phyloP scores from a whole-genome alignment of 2,329 filamentous ascomycete genomes.

The Cercospora beticola region DNA sequence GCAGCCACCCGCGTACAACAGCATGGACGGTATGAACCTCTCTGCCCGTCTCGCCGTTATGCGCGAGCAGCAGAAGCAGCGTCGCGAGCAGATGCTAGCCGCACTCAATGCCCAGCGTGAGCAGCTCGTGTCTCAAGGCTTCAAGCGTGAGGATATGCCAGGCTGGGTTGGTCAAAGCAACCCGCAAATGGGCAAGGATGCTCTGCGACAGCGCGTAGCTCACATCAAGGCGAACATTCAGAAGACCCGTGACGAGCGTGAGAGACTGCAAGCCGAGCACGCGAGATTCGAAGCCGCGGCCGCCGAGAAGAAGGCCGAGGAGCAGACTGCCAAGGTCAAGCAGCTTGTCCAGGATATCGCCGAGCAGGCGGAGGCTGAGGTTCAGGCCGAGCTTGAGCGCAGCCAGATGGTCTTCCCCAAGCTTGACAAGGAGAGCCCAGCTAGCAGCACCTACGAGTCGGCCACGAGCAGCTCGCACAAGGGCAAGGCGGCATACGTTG shows the following conservation, averaged over 20 bases:
- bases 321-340: conserved; percentile 32
- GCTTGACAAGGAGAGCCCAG: conserved; percentile 88
- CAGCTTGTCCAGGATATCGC: conserved; percentile 36
- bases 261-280: conserved; percentile 25
- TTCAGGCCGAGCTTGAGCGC: conserved; percentile 28
- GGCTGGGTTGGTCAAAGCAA: conserved; percentile 16
- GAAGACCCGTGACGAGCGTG: conserved; percentile 35
- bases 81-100: conserved; percentile 39
- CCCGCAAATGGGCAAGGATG: conserved; percentile 21
- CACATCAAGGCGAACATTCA: conserved; percentile 37
- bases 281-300: conserved; percentile 34
- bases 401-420: conserved; percentile 96
- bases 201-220: conserved; percentile 35
- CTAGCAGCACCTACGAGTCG: conserved; percentile 73
- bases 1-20: conserved; percentile 25
- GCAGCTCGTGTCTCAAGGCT: conserved; percentile 21
- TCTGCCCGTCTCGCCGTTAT: conserved; percentile 29
- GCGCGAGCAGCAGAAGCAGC: conserved; percentile 35
- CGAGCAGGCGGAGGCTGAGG: conserved; percentile 38
- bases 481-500: conserved; percentile 54
- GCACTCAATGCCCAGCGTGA: conserved; percentile 28
- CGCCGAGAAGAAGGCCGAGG: conserved; percentile 32
- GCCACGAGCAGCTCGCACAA: conserved; percentile 36
- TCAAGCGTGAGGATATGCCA: conserved; percentile 21
- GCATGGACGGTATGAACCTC: conserved; percentile 23